These are phyloP conservation scores for Noccaea bulbosa DNA, from an alignment of 345 rosid genomes.

Conservation along the genomic window DNA sequence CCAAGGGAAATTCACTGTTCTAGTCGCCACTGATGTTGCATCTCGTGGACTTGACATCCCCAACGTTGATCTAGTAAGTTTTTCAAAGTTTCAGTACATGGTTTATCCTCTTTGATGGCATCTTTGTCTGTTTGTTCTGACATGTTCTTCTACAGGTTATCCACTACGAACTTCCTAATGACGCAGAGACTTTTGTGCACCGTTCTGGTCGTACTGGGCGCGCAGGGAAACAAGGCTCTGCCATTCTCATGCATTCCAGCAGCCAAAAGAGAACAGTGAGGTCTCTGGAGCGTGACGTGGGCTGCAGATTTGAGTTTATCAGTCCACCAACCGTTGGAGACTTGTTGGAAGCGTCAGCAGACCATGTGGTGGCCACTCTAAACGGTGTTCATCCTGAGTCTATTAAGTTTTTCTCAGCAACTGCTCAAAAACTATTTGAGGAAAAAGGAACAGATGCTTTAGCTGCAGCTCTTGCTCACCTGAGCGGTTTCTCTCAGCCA, in stretches of 20 bases:
- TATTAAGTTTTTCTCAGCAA: slow-evolving; percentile 70
- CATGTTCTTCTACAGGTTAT: slow-evolving; percentile 60
- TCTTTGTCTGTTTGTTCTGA: slow-evolving; percentile 32
- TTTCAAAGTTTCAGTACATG: neutral
- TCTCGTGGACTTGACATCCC: slow-evolving; percentile 99
- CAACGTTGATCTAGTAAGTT: slow-evolving; percentile 86
- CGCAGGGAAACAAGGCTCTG: slow-evolving; percentile 96
- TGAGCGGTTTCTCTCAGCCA: slow-evolving; percentile 90
- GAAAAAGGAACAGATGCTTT: slow-evolving; percentile 87
- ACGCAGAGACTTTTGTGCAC: slow-evolving; percentile 96
- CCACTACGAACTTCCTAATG: slow-evolving; percentile 98
- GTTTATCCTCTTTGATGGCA: neutral
- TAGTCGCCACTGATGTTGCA: slow-evolving; percentile 98
- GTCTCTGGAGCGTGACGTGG: slow-evolving; percentile 90
- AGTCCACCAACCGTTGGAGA: slow-evolving; percentile 80
- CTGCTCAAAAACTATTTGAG: slow-evolving; percentile 73
- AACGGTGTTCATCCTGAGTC: slow-evolving; percentile 91
- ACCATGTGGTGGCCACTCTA: slow-evolving; percentile 83
- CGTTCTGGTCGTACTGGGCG: slow-evolving; percentile 99
- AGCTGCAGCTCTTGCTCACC: slow-evolving; percentile 93
- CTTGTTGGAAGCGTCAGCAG: slow-evolving; percentile 83
- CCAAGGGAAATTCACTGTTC: slow-evolving; percentile 96
- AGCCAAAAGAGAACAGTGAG: slow-evolving; percentile 90
- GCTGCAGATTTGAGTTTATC: slow-evolving; percentile 85
- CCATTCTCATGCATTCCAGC: slow-evolving; percentile 78